Conservation (phyloP, 495 filamentous ascomycete genomes). For the Tuber umbilicatum region DNA sequence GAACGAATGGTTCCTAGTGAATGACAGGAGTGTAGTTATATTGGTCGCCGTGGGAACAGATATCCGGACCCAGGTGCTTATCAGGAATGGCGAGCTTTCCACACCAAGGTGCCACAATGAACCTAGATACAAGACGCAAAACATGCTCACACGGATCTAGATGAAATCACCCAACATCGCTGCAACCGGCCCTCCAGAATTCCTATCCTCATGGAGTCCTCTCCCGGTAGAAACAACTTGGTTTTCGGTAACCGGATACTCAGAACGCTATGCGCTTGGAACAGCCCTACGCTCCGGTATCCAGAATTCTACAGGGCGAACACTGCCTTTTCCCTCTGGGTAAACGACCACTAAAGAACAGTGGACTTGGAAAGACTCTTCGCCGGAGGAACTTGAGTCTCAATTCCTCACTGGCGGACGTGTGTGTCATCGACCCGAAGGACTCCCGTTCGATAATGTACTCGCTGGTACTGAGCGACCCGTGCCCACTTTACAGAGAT, state of each 20-base stretch:
- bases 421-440: constrained; percentile 51
- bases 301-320: constrained; percentile 53
- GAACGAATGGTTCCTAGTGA: background rate
- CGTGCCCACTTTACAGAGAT: constrained; percentile 50
- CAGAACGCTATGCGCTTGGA: constrained; percentile 49
- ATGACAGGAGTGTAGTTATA: constrained; percentile 37
- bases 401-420: constrained; percentile 48
- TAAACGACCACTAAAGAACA: constrained; percentile 53
- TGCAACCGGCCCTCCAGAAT: constrained; percentile 45
- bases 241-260: constrained; percentile 52
- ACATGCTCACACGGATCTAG: too few species aligned
- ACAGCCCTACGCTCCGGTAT: constrained; percentile 46
- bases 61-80: constrained; percentile 54
- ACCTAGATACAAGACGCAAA: constrained; percentile 45
- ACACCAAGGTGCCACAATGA: constrained; percentile 43
- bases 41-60: constrained; percentile 53
- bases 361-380: constrained; percentile 53
- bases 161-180: constrained; percentile 42
- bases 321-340: constrained; percentile 52
- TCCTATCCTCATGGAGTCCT: constrained; percentile 52
- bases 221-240: constrained; percentile 51
- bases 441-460: constrained; percentile 48
- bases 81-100: constrained; percentile 48
- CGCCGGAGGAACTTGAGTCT: constrained; percentile 51
- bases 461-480: constrained; percentile 52